Evolutionary conservation across 805 yeast species (phyloP), one percentile per base, ranked within the genome.

Genomic region (Candida khao-thaluensis): DNA sequence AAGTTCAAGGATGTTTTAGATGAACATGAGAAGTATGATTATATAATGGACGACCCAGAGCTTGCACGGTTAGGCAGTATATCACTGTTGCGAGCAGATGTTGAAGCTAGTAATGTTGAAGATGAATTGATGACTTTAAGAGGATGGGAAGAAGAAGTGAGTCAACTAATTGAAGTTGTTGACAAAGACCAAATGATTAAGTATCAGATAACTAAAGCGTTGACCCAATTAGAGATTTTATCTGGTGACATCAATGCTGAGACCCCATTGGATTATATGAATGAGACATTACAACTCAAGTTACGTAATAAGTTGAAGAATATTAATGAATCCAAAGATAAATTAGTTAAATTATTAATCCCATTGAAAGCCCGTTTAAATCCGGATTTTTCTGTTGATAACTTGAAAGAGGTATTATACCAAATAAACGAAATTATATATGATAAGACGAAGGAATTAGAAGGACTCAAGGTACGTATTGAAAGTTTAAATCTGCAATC

Each of bases 201-300:
- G 29, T 37, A 31, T 29, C 43, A 48, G 16, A 41, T 66, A 18
- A 64, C 59, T 32, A 53, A 50, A 35, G 42, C 64, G 12, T 38
- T 66, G 5, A 42, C 52, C 7, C 63, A 61, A 35, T 45, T 66
- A 17, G 48, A 53, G 4, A 11, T 51, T 16, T 46, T 48, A 38
- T 35, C 46, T 3, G 38, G 36, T 14, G 25, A 33, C 14, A 23
- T 31, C 12, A 22, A 45, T 9, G 50, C 42, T 34, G 51, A 49
- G 22, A 45, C 61, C 16, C 64, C 64, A 17, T 51, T 69, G 20
- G 71, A 66, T 36, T 51, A 57, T 12, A 53, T 52, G 7, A 59
- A 55, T 20, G 60, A 56, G 17, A 37, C 45, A 8, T 40, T 64
- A 32, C 58, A 56, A 46, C 48, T 22, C 5, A 45, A 40, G 0